Evolutionary conservation across 805 yeast genomes (phyloP).

Genomic region (Priceomyces haplophilus): DNA sequence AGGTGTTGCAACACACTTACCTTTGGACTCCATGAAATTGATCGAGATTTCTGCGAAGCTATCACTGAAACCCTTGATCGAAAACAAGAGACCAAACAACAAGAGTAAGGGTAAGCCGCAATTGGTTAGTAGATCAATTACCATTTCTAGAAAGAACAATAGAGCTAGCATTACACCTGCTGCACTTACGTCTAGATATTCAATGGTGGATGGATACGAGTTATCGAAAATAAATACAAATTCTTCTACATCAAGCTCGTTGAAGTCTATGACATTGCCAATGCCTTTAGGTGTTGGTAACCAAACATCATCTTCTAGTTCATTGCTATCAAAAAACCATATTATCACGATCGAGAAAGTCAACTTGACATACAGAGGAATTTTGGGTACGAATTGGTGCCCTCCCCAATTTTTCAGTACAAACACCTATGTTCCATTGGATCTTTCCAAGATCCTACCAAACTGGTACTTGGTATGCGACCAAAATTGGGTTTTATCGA

Average conservation of each 20-base stretch:
- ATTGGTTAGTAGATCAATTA: constrained; percentile 51
- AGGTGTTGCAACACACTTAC: constrained; percentile 58
- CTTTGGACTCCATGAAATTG: constrained; percentile 61
- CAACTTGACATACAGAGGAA: constrained; percentile 51
- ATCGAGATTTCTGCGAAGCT: constrained; percentile 62
- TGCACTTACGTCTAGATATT: constrained; percentile 29
- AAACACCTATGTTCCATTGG: constrained; percentile 28
- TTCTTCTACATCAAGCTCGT: constrained; percentile 41
- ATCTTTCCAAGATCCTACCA: constrained; percentile 34
- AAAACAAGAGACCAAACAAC: constrained; percentile 24
- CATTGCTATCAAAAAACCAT: constrained; percentile 40
- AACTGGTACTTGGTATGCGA: constrained; percentile 52
- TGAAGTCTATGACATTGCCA: constrained; percentile 39
- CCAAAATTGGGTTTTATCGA: constrained; percentile 56
- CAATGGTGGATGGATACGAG: constrained; percentile 59
- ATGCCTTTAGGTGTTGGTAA: constrained; percentile 44
- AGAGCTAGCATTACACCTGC: constrained; percentile 35
- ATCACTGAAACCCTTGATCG: constrained; percentile 53
- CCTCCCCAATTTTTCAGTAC: constrained; percentile 26
- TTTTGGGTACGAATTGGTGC: constrained; percentile 51
- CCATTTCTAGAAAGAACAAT: constrained; percentile 26
- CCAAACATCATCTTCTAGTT: constrained; percentile 37
- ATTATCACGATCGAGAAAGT: constrained; percentile 45
- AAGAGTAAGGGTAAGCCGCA: constrained; percentile 35
- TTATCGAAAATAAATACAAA: constrained; percentile 49